phyloP scores from a whole-genome alignment of 164 flowering plant genomes.

The Stephania yunnanensis region DNA sequence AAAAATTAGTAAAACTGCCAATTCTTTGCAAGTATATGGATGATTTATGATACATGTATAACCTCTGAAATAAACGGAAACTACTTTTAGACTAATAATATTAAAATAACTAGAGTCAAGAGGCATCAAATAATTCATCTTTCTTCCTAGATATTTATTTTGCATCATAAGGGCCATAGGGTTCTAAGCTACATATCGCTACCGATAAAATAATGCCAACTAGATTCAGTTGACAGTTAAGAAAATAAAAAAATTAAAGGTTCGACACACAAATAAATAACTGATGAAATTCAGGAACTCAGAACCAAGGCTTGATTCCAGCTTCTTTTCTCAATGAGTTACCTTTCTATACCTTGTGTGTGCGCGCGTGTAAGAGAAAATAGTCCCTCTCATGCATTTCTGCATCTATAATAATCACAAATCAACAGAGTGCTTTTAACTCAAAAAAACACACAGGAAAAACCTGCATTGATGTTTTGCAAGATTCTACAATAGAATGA shows the following conservation, averaged over 20 bases:
- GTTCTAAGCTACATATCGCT: too few relatives aligned
- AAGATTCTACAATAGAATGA: neutral
- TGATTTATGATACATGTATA: neutral
- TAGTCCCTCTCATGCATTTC: neutral
- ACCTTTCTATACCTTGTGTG: too few relatives aligned
- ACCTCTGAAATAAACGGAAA: neutral
- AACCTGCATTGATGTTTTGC: neutral
- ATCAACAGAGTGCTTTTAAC: neutral
- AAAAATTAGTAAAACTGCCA: neutral
- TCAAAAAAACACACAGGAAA: neutral
- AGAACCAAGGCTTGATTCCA: neutral
- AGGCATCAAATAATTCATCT: neutral
- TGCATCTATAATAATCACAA: neutral
- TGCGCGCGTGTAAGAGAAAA: too few relatives aligned
- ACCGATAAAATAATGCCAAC: neutral
- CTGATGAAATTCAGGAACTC: neutral
- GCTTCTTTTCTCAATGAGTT: too few relatives aligned
- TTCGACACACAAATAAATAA: neutral
- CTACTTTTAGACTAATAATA: neutral
- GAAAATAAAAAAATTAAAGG: neutral
- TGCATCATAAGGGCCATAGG: neutral
- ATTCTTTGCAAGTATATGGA: neutral
- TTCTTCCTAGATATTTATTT: neutral
- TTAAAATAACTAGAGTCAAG: neutral
- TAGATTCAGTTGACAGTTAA: neutral